Conservation (phyloP, 2,329 filamentous ascomycete genomes). For the Geosmithia putterillii region DNA sequence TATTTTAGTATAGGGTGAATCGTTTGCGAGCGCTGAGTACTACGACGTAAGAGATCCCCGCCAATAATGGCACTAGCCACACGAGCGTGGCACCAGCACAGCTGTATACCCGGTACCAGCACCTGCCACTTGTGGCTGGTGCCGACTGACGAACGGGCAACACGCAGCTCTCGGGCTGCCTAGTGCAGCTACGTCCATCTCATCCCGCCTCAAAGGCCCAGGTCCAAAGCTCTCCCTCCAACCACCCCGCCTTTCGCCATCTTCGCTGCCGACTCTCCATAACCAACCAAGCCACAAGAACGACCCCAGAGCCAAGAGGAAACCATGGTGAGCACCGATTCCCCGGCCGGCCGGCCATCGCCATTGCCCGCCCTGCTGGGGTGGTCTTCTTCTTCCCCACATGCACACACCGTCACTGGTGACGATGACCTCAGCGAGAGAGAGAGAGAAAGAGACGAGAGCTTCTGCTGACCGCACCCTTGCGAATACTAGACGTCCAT, state of each 20-base stretch:
- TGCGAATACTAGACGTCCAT: slow-evolving; percentile 69
- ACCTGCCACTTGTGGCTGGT: slow-evolving; percentile 1
- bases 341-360: not conserved
- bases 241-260: not conserved
- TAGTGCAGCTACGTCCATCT: slow-evolving; percentile 32
- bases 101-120: not conserved
- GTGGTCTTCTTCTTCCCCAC: not conserved
- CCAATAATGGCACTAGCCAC: not conserved
- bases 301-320: slow-evolving; percentile 8
- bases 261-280: not conserved
- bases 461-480: not conserved
- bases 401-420: not conserved
- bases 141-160: not conserved
- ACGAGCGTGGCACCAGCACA: not conserved
- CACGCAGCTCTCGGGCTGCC: slow-evolving; percentile 3
- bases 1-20: too few species aligned
- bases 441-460: not conserved
- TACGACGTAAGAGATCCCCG: too few species aligned
- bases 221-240: not conserved
- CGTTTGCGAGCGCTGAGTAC: too few species aligned
- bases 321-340: slow-evolving; percentile 18
- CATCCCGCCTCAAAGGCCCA: slow-evolving; percentile 1
- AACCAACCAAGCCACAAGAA: slow-evolving; percentile 3
- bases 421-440: not conserved
- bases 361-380: not conserved